Evolutionary conservation across 495 filamentous ascomycete species (phyloP).

Genomic region (Neurospora sp.): DNA sequence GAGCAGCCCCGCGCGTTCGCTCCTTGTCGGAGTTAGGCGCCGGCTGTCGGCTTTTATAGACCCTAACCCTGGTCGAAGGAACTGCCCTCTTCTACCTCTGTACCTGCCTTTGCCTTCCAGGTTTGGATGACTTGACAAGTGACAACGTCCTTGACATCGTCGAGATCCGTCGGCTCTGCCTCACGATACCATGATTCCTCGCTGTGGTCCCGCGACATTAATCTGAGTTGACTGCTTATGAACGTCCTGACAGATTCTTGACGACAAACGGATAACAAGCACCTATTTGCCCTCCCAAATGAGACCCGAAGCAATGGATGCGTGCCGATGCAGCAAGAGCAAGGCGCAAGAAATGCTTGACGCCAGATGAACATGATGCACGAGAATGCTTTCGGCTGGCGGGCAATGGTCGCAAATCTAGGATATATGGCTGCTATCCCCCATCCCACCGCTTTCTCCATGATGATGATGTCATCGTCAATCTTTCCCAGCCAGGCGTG

Average conservation of each 20-base stretch:
- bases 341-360: background rate
- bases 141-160: background rate
- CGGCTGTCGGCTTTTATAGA: background rate
- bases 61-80: slow-evolving; percentile 10
- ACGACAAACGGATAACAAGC: background rate
- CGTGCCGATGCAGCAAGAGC: background rate
- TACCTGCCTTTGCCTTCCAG: background rate
- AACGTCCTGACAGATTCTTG: background rate
- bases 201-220: background rate
- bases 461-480: background rate
- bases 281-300: background rate
- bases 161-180: background rate
- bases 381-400: background rate
- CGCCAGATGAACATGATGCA: background rate
- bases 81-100: background rate
- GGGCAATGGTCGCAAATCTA: background rate
- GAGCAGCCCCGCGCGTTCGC: slow-evolving; percentile 8
- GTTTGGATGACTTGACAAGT: background rate
- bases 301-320: background rate
- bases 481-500: background rate
- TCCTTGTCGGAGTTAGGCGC: background rate
- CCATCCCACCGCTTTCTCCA: background rate
- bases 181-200: background rate
- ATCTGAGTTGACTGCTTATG: background rate
- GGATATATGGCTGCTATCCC: background rate